Evolutionary conservation across 345 rosid species (phyloP).

Genomic region (Salix purpurea): DNA sequence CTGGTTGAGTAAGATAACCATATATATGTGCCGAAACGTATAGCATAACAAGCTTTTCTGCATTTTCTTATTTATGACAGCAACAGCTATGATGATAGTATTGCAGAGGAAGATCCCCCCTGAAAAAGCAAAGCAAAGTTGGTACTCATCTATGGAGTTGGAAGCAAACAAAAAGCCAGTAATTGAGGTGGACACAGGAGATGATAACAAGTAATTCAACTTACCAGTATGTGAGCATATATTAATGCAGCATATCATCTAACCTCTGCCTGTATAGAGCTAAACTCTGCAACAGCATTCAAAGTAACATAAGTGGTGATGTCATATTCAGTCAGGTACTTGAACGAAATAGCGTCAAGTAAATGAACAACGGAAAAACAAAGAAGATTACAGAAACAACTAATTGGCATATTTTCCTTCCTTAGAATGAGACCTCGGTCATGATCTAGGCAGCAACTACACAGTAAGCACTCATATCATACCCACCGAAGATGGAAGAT

Average conservation of each 20-base stretch:
- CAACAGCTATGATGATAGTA: conserved; percentile 2
- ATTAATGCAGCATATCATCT: conserved; percentile 62
- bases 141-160: background rate
- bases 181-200: background rate
- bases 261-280: conserved; percentile 87
- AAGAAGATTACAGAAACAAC: background rate
- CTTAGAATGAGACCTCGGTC: background rate
- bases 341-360: background rate
- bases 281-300: conserved; percentile 44
- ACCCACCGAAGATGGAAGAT: background rate
- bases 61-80: background rate
- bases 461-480: background rate
- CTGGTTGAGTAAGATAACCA: background rate
- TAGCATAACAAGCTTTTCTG: background rate
- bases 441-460: background rate
- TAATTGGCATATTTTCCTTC: background rate
- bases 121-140: conserved; percentile 7
- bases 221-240: conserved; percentile 23
- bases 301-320: background rate
- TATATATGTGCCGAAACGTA: background rate
- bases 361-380: background rate
- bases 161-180: background rate
- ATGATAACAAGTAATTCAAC: background rate
- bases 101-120: conserved; percentile 5
- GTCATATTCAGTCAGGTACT: background rate